Base-by-base conservation (phyloP, 495 filamentous ascomycete genomes). In the Trichoderma orchidacearum region DNA sequence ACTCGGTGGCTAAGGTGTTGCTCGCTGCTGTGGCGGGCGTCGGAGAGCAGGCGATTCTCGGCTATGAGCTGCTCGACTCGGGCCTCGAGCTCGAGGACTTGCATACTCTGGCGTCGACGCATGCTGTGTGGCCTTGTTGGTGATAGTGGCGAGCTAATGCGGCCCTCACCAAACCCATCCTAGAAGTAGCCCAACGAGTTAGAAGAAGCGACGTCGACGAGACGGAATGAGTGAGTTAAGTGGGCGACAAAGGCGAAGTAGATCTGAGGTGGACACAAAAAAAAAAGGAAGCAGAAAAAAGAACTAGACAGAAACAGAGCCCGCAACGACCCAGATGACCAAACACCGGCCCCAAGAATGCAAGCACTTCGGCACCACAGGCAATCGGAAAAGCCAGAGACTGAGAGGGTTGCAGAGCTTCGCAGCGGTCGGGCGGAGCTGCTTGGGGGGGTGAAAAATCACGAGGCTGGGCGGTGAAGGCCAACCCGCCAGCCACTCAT, bases 151-250 rank as follows among this genome's bases (percentile, higher is more conserved):
- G 89, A 94, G 64, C 77, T 76, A 61, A 84, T 87, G 65, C 82
- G 89, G 71, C 86, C 89, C 69, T 95, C 91, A 70, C 94, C 93
- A 77, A 82, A 95, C 71, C 87, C 92, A 81, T 96, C 90, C 90
- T 95, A 70, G 56, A 57, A 55, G 15, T 23, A 48, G 21, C 21
- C 41, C 41, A 48, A 48, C 36, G 51, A 60, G 59, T 60, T 30
- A 66, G 65, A 32, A 31, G 27, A 31, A 21, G 35, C 48, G 56
- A 56, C 41, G 51, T 31, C 34, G 23, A 23, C 31, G 28, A 56
- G 58, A 48, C 50, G 41, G 55, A n/a, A 53, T 38, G 25, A 58
- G 53, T 18, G 36, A n/a, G 45, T 18, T n/a, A 30, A 51, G 62
- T n/a, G 28, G 59, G 55, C 55, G 38, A 30, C 23, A 35, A 27